These are phyloP conservation scores for Mycena belliarum DNA, from an alignment of 768 basidiomycete species.

Conservation along the genomic window DNA sequence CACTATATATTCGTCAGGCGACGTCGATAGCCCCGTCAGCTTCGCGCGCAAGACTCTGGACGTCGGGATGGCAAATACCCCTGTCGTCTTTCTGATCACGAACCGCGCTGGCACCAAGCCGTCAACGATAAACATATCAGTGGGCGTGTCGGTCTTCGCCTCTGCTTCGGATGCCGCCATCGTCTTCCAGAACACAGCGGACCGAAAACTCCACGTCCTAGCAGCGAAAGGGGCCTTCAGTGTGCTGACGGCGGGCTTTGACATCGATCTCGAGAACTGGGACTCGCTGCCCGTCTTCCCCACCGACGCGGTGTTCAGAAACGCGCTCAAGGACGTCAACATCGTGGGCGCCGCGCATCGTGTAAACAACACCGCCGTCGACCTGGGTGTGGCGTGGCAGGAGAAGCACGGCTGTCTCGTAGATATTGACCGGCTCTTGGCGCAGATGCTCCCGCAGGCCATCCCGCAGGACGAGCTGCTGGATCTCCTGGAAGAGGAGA, in stretches of 20 bases:
- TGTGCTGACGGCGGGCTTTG: conserved; percentile 10
- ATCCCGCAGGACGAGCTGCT: conserved; percentile 18
- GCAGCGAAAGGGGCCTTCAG: conserved; percentile 19
- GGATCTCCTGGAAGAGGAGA: conserved; percentile 17
- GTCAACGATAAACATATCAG: conserved; percentile 7
- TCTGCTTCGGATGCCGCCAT: conserved; percentile 19
- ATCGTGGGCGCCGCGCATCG: conserved; percentile 16
- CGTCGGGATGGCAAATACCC: conserved; percentile 21
- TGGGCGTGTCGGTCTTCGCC: conserved; percentile 19
- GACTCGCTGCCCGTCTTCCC: conserved; percentile 11
- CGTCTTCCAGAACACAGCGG: conserved; percentile 8
- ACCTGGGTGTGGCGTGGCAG: conserved; percentile 18
- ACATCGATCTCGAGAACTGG: conserved; percentile 14
- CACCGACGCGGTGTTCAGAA: conserved; percentile 3
- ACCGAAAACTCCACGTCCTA: conserved; percentile 13
- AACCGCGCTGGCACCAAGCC: conserved; percentile 7
- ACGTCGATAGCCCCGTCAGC: conserved; percentile 8
- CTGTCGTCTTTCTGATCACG: conserved; percentile 19
- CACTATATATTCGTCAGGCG: too few species aligned
- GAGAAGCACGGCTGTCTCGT: conserved; percentile 15
- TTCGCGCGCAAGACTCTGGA: conserved; percentile 18
- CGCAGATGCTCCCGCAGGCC: conserved; percentile 13
- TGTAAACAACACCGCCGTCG: conserved; percentile 1
- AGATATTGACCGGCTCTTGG: conserved; percentile 16
- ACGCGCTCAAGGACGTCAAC: conserved; percentile 18